phyloP scores from a whole-genome alignment of 768 basidiomycete genomes.

The Omphalotus guepiniiformis region DNA sequence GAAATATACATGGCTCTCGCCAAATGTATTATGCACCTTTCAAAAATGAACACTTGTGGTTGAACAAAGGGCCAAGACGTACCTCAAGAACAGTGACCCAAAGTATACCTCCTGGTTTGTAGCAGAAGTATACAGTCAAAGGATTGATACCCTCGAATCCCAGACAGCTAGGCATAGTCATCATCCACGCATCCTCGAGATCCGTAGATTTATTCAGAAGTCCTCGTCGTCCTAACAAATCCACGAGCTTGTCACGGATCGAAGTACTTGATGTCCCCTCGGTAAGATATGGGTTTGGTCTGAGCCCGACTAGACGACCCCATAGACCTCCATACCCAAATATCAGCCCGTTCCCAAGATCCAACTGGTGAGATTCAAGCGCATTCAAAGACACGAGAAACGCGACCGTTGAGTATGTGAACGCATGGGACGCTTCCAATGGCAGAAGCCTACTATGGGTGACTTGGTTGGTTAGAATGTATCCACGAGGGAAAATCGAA shows the following conservation, averaged over 20 bases:
- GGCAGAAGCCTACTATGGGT: constrained; percentile 53
- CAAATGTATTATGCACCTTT: constrained; percentile 72
- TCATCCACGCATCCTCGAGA: constrained; percentile 54
- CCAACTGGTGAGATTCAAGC: constrained; percentile 42
- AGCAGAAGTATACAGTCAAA: constrained; percentile 64
- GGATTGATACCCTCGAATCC: constrained; percentile 73
- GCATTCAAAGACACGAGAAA: constrained; percentile 53
- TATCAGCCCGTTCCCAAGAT: constrained; percentile 43
- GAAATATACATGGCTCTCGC: constrained; percentile 52
- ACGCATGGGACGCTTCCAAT: constrained; percentile 41
- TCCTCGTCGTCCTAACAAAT: constrained; percentile 28
- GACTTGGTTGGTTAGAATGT: constrained; percentile 49
- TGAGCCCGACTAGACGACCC: constrained; percentile 43
- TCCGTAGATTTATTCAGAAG: constrained; percentile 9
- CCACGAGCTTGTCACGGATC: constrained; percentile 39
- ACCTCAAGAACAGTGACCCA: constrained; percentile 58
- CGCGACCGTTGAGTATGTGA: constrained; percentile 57
- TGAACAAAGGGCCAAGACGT: constrained; percentile 7
- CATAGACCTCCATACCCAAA: constrained; percentile 50
- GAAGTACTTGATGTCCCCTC: constrained; percentile 16
- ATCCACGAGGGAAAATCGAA: constrained; percentile 28
- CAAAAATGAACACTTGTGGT: not conserved
- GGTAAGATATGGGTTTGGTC: constrained; percentile 41
- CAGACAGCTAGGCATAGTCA: constrained; percentile 68
- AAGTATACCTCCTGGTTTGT: constrained; percentile 29